These are phyloP conservation scores for Lathyrus sativus DNA, from an alignment of 306 rosid genomes.

Conservation along the genomic window DNA sequence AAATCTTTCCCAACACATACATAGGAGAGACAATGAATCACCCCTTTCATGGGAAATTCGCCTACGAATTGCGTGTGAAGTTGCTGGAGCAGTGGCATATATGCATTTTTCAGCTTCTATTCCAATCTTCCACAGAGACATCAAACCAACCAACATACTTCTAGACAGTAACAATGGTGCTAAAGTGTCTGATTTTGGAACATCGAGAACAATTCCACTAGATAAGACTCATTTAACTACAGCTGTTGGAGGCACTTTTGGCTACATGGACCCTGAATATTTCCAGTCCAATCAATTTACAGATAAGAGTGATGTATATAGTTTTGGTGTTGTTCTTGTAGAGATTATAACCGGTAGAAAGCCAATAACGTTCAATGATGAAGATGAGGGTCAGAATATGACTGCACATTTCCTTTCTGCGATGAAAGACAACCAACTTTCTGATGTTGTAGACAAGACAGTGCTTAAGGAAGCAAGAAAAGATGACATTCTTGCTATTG, in stretches of 20 bases:
- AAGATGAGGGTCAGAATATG: constrained; percentile 44
- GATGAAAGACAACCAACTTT: constrained; percentile 41
- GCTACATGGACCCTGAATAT: constrained; percentile 71
- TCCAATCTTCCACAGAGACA: constrained; percentile 63
- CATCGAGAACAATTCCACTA: constrained; percentile 55
- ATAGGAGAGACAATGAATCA: constrained; percentile 27
- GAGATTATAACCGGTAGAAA: constrained; percentile 55
- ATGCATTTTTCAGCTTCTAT: constrained; percentile 64
- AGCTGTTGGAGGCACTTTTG: constrained; percentile 63
- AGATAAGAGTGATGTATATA: constrained; percentile 54
- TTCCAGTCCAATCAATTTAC: constrained; percentile 59
- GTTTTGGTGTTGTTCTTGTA: constrained; percentile 61
- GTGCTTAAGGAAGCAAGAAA: constrained; percentile 39
- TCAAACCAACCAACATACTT: constrained; percentile 63
- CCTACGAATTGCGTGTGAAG: constrained; percentile 55
- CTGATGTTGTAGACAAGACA: constrained; percentile 41
- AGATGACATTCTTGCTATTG: constrained; percentile 36
- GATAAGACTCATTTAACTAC: constrained; percentile 68
- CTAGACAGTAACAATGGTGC: constrained; percentile 47
- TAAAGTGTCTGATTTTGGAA: constrained; percentile 56
- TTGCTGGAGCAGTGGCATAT: constrained; percentile 67
- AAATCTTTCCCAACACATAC: constrained; percentile 52
- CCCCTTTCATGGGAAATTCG: constrained; percentile 53
- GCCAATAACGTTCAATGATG: constrained; percentile 41
- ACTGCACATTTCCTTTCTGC: constrained; percentile 46